Percentiles rank a stretch among this genome's conserved stretches.
Conservation (phyloP, 2,329 filamentous ascomycete genomes). For the Talaromyces sp. region DNA sequence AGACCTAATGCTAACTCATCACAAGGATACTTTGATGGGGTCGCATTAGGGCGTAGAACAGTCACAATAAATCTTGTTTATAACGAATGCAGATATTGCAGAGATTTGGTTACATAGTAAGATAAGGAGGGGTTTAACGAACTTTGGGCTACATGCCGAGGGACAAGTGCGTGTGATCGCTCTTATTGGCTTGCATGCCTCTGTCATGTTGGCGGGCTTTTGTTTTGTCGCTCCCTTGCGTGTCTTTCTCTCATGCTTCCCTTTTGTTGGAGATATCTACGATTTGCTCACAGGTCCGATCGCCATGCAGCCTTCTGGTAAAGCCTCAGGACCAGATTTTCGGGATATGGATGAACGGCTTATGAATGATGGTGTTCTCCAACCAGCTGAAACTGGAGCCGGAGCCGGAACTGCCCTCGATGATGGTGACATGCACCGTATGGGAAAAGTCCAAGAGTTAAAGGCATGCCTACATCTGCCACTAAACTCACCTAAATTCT, state of each 20-base stretch:
- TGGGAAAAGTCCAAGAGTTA: conserved; percentile 32
- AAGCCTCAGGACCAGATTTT: background rate
- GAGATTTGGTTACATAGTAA: background rate
- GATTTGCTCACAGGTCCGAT: background rate
- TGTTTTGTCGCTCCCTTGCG: background rate
- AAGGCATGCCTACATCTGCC: conserved; percentile 17
- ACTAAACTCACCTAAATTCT: conserved; percentile 17
- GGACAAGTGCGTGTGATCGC: background rate
- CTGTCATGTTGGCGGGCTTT: background rate
- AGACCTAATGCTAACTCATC: too few relatives aligned
- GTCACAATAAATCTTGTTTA: background rate
- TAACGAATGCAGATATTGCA: background rate
- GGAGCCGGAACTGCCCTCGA: conserved; percentile 4
- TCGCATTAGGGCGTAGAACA: too few relatives aligned
- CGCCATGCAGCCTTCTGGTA: background rate
- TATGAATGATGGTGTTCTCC: background rate
- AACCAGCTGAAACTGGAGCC: background rate
- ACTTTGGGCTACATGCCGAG: background rate
- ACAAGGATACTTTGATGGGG: too few relatives aligned
- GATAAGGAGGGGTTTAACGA: background rate
- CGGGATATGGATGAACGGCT: background rate
- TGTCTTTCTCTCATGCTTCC: background rate
- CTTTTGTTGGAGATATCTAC: background rate
- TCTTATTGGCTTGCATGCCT: background rate
- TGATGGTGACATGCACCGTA: conserved; percentile 28